Base-by-base conservation (phyloP, 495 filamentous ascomycete species). In the Penicillium coprophilum region DNA sequence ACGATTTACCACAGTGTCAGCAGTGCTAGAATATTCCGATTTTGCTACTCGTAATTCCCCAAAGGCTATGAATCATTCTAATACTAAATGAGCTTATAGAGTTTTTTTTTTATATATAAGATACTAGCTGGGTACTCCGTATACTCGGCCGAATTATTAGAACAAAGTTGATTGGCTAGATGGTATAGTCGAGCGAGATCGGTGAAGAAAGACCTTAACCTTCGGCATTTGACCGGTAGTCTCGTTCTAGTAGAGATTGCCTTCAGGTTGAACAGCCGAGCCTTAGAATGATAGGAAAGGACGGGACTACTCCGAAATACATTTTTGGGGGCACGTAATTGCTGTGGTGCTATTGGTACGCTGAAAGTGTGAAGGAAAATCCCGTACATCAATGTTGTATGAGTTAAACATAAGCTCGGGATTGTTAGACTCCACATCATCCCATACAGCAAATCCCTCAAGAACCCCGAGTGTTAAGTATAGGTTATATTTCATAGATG, bases 321-420 rank as follows among this genome's bases (percentile, higher is more conserved):
- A 19, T 24, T 27, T 17, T 2, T 20, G 20, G n/a, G n/a, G 30
- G 24, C 40, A 56, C 59, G 61, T 67, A 67, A 67, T 64, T 45
- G 56, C 53, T 31, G 53, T 45, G 38, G 28, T 53, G 28, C 46
- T 57, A 67, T 67, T 67, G 64, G 64, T 45, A 50, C 34, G 17
- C 24, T 56, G 43, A 43, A 28, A 19, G 12, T n/a, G 17, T 38
- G 6, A 17, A 38, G 17, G 23, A 43, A 8, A 28, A 39, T 39
- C 23, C 23, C 6, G n/a, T 27, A 24, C 7, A 24, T 13, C 6
- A 3, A 5, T 23, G 34, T n/a, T 17, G 2, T 38, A 8, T n/a
- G 34, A 38, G 34, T 9, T 4, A 38, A n/a, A 17, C 15, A 17
- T n/a, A 2, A 9, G n/a, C 15, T 6, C 15, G 34, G 34, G 34